phyloP scores from a whole-genome alignment of 2,329 filamentous ascomycete species.

The Macroventuria anomochaeta region DNA sequence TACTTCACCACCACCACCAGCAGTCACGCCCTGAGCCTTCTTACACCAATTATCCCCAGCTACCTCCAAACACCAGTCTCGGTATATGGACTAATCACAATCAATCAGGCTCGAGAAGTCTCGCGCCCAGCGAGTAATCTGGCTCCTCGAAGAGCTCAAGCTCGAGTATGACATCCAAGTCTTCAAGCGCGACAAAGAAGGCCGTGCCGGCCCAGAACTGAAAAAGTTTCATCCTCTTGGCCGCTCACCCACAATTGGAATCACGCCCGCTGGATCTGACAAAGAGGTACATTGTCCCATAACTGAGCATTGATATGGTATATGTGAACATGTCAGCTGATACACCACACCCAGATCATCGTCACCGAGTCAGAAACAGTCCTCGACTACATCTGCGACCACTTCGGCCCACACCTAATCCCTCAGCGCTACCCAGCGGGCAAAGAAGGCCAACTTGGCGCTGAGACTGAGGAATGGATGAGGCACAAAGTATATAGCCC shows the following conservation, averaged over 20 bases:
- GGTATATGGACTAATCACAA: background rate
- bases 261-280: constrained; percentile 58
- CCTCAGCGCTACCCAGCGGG: constrained; percentile 61
- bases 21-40: background rate
- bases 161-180: constrained; percentile 80
- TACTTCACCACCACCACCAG: background rate
- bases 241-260: constrained; percentile 79
- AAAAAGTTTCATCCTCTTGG: constrained; percentile 82
- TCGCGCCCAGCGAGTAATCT: constrained; percentile 81
- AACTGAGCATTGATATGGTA: too few species aligned
- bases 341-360: constrained; percentile 52
- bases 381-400: constrained; percentile 79
- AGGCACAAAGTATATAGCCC: too few species aligned
- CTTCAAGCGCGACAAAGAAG: constrained; percentile 71
- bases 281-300: constrained; percentile 45
- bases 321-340: constrained; percentile 9
- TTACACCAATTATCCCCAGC: background rate
- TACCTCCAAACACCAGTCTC: too few species aligned
- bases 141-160: constrained; percentile 83
- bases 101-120: constrained; percentile 76
- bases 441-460: constrained; percentile 62
- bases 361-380: constrained; percentile 85
- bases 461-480: constrained; percentile 66
- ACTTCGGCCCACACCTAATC: constrained; percentile 62
- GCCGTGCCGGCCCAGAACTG: constrained; percentile 76